Base-by-base conservation (phyloP, 2,329 filamentous ascomycete species). In the Pyrenophora graminea region DNA sequence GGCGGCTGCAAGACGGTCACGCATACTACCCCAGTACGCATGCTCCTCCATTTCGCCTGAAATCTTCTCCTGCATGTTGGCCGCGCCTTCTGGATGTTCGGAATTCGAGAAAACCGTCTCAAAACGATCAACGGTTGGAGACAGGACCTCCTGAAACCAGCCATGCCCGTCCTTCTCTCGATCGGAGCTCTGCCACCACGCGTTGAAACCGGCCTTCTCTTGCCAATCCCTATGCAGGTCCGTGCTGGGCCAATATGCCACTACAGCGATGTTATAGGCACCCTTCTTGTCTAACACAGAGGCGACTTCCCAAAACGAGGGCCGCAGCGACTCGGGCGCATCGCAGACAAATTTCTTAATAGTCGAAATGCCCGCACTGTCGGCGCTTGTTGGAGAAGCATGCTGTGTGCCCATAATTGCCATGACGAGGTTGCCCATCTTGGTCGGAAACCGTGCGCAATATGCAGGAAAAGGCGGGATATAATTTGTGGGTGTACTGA, bases 1-100 rank as follows among this genome's bases (percentile, higher is more conserved):
- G 5, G 71, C 63, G 2, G 62, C 59, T 3, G 77, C 66, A 12
- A 79, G 49, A 4, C 77, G 70, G 53, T 79, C 76, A 12, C 76
- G 69, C 76, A 78, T 77, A 56, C 74, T 77, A 2, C 76, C 77
- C 75, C 76, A 79, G 55, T 79, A 79, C 1, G 68, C 74, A 54
- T 79, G 77, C 59, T 79, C 74, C 32, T 67, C 56, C 13, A 80
- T 63, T 25, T 68, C 65, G 0, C 73, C 74, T 15, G 69, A 74
- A 4, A 76, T 62, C 2, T 53, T 52, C 4, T 71, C 67, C 4
- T 71, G 57, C 75, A 79, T 73, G 51, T 76, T 62, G 6, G 73
- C 75, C 7, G 69, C 73, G 10, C 77, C 77, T 51, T 79, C 76
- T 4, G 69, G 68, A 1, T 68, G 59, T 17, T 61, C 53, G 19